phyloP scores from a whole-genome alignment of 192 early-diverging fungal genomes.

The Radiomyces spectabilis region DNA sequence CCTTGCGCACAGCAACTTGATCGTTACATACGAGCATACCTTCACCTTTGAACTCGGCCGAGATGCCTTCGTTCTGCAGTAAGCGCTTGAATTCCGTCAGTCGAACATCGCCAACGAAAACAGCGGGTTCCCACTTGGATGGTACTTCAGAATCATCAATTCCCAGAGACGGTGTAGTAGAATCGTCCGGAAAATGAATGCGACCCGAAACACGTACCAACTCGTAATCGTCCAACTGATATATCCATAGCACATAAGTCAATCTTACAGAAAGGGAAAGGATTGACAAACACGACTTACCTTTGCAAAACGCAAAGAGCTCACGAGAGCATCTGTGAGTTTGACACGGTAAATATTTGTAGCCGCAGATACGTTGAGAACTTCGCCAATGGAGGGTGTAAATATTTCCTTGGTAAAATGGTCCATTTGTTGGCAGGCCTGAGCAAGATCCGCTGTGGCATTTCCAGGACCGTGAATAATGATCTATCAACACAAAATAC shows the following conservation, averaged over 20 bases:
- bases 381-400: constrained; percentile 73
- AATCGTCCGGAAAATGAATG: constrained; percentile 55
- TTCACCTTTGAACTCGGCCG: constrained; percentile 75
- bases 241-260: background rate
- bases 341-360: constrained; percentile 82
- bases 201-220: constrained; percentile 71
- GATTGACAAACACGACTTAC: constrained; percentile 51
- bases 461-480: constrained; percentile 79
- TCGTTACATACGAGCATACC: constrained; percentile 83
- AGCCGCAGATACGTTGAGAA: constrained; percentile 83
- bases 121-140: constrained; percentile 44
- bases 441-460: constrained; percentile 58
- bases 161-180: constrained; percentile 69
- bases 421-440: constrained; percentile 51
- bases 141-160: background rate
- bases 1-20: constrained; percentile 60
- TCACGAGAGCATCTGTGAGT: constrained; percentile 85
- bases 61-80: constrained; percentile 63
- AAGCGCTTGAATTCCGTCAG: constrained; percentile 75
- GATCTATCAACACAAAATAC: constrained; percentile 35
- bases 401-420: constrained; percentile 81
- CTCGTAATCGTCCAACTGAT: constrained; percentile 66
- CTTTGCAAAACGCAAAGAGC: constrained; percentile 63
- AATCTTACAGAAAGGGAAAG: too few species aligned
- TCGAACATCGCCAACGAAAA: constrained; percentile 80